phyloP scores from a whole-genome alignment of 1,284 basidiomycete genomes.

The Kwoniella shivajii region DNA sequence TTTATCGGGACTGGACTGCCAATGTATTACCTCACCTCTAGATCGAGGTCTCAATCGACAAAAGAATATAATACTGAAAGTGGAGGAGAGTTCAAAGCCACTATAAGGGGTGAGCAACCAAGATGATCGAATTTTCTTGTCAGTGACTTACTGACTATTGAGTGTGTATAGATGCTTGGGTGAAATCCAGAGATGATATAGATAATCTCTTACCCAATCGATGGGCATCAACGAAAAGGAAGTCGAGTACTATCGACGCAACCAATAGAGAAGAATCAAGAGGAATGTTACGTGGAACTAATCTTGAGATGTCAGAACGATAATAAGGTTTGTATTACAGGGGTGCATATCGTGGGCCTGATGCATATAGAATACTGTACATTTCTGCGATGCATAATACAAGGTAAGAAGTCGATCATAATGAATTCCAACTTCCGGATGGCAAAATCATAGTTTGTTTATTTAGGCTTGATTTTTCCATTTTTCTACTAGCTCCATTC shows the following conservation, averaged over 20 bases:
- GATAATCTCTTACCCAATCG: slow-evolving; percentile 15
- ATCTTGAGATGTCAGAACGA: slow-evolving; percentile 41
- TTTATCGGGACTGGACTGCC: slow-evolving; percentile 67
- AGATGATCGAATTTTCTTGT: neutral
- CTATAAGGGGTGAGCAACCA: slow-evolving; percentile 24
- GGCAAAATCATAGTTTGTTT: no score
- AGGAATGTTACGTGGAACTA: slow-evolving; percentile 29
- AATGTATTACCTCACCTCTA: slow-evolving; percentile 76
- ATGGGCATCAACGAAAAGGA: slow-evolving; percentile 5
- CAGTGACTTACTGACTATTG: no score
- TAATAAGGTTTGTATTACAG: neutral
- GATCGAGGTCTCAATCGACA: slow-evolving; percentile 22
- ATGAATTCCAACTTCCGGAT: no score
- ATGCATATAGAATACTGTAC: slow-evolving; percentile 8
- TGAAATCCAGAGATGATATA: slow-evolving; percentile 33
- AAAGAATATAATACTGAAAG: slow-evolving; percentile 15
- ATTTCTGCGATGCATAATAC: no score
- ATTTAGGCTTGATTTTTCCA: no score
- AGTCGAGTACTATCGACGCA: neutral
- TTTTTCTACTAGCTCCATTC: neutral
- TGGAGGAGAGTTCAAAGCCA: slow-evolving; percentile 21
- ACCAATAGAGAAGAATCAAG: slow-evolving; percentile 21
- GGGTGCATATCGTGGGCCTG: neutral
- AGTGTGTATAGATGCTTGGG: slow-evolving; percentile 32
- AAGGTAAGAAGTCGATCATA: no score